A percentile compares a stretch with the other conserved stretches of the same genome.
Conservation (phyloP, 1,139 yeast species). For the Blastobotrys raffinosifermentans region DNA sequence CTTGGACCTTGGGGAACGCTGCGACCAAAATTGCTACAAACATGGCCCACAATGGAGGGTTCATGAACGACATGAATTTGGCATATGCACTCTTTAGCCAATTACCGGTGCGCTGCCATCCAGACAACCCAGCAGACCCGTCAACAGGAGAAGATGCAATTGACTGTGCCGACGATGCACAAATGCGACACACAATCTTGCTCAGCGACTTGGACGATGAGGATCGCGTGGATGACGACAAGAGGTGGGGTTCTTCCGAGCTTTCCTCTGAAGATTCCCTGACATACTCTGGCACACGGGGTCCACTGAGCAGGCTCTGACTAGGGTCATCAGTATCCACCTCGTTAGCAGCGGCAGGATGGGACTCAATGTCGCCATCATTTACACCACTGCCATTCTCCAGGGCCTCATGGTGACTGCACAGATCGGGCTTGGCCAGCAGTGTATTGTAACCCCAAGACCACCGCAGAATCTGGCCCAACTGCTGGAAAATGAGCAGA, state of each 20-base stretch:
- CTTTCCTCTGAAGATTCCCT: not conserved
- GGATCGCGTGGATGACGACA: not conserved
- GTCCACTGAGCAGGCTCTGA: too few species aligned
- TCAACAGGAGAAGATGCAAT: not conserved
- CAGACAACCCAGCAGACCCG: too few species aligned
- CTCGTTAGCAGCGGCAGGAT: slow-evolving; percentile 1
- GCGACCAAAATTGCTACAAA: slow-evolving; percentile 77
- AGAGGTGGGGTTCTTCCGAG: not conserved
- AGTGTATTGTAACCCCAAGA: slow-evolving; percentile 86
- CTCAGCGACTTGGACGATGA: not conserved
- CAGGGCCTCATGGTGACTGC: too few species aligned
- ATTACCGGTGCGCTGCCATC: not conserved
- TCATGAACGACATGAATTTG: slow-evolving; percentile 54
- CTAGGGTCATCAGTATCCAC: slow-evolving; percentile 2
- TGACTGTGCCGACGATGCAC: not conserved
- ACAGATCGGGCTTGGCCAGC: slow-evolving; percentile 36
- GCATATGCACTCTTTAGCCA: slow-evolving; percentile 3
- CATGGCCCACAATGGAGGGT: slow-evolving; percentile 96
- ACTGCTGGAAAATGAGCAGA: slow-evolving; percentile 72
- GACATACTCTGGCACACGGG: too few species aligned
- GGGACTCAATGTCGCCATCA: slow-evolving; percentile 4
- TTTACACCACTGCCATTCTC: slow-evolving; percentile 10
- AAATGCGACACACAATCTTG: not conserved
- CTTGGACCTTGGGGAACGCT: slow-evolving; percentile 63
- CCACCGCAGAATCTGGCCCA: slow-evolving; percentile 82